A percentile compares a stretch with the other conserved stretches of the same genome.
Conservation (phyloP, 225 moss, liverwort and hornwort species). For the Sphagnum tenellum region DNA sequence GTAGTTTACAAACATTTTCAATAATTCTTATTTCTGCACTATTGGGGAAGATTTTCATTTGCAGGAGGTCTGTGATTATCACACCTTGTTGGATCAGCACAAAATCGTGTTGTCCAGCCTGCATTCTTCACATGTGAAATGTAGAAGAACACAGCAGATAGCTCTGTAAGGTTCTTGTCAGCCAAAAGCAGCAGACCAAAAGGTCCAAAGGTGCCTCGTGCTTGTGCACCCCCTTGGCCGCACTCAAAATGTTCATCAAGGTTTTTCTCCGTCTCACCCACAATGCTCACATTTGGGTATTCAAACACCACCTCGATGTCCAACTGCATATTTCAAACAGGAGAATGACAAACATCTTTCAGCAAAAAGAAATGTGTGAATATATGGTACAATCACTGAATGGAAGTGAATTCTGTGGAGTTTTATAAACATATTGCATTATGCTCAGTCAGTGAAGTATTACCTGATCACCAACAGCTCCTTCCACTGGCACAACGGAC, state of each 20-base stretch:
- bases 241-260: constrained; percentile 22
- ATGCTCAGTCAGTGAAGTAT: too few species aligned
- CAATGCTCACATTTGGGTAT: constrained; percentile 24
- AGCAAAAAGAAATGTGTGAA: too few species aligned
- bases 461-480: constrained; percentile 42
- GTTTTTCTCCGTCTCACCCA: constrained; percentile 1
- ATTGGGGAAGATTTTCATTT: too few species aligned
- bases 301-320: constrained; percentile 30
- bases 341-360: too few species aligned
- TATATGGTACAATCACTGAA: too few species aligned
- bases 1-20: not conserved
- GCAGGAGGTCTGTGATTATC: too few species aligned
- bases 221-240: constrained; percentile 31
- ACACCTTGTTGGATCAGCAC: constrained; percentile 2
- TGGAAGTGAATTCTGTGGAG: too few species aligned
- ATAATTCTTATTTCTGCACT: not conserved
- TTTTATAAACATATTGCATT: too few species aligned
- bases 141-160: constrained; percentile 3
- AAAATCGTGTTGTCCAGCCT: not conserved
- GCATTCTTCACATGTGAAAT: not conserved
- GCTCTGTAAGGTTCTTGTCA: not conserved
- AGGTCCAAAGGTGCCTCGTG: constrained; percentile 38
- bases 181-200: constrained; percentile 15
- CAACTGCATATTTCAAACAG: constrained; percentile 12
- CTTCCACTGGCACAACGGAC: constrained; percentile 22